Percentiles rank a stretch among this genome's conserved stretches.
Conservation (phyloP, 2,329 filamentous ascomycete species). For the Scopulariopsis brevicaulis region DNA sequence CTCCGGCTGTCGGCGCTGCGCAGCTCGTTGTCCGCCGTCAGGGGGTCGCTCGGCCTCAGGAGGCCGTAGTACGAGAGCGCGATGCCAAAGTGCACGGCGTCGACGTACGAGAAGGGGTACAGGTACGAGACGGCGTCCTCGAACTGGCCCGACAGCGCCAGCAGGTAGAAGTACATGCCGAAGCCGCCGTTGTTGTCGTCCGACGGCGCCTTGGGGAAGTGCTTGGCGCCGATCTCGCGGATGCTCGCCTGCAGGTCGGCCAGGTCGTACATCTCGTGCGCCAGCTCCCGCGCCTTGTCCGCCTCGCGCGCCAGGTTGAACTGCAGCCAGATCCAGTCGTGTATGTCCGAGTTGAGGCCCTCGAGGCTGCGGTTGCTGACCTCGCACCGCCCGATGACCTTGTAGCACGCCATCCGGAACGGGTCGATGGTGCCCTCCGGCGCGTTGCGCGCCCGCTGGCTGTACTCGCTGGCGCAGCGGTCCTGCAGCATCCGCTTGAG, state of each 20-base stretch:
- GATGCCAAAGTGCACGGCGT: conserved; percentile 90
- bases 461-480: conserved; percentile 82
- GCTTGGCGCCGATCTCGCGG: conserved; percentile 77
- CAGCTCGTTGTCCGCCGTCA: conserved; percentile 60
- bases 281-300: conserved; percentile 51
- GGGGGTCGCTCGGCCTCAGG: conserved; percentile 74
- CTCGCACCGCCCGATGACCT: conserved; percentile 78
- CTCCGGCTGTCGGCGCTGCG: conserved; percentile 55
- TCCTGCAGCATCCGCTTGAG: conserved; percentile 72
- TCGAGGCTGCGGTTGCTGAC: conserved; percentile 53
- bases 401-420: conserved; percentile 95
- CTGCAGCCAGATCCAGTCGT: conserved; percentile 64
- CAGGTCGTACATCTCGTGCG: conserved; percentile 53
- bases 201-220: conserved; percentile 73
- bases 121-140: conserved; percentile 88
- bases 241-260: conserved; percentile 67
- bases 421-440: conserved; percentile 84
- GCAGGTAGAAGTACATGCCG: conserved; percentile 87
- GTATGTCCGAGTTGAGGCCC: conserved; percentile 50
- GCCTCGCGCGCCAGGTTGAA: conserved; percentile 58
- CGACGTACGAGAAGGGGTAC: conserved; percentile 83
- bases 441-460: conserved; percentile 71
- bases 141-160: conserved; percentile 83
- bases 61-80: conserved; percentile 83
- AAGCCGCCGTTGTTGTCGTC: conserved; percentile 60